Evolutionary conservation across 2,329 filamentous ascomycete species (phyloP).

Genomic region (Talaromyces verruculosus): DNA sequence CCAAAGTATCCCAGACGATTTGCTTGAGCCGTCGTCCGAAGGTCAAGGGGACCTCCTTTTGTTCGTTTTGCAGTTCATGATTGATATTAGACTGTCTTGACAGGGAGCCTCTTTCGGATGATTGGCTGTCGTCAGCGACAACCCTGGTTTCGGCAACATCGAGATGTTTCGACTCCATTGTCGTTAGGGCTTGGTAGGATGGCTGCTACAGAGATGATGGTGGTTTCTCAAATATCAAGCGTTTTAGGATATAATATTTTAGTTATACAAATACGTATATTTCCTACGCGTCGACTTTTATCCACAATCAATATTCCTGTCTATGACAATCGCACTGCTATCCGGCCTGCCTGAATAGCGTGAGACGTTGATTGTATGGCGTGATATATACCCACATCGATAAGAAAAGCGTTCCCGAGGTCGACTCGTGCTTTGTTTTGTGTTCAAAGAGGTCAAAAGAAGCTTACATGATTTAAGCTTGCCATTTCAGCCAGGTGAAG

Average conservation of each 20-base stretch:
- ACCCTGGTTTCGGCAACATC: background rate
- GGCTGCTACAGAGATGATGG: background rate
- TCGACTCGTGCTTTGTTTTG: background rate
- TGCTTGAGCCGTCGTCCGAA: slow-evolving; percentile 4
- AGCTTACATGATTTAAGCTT: slow-evolving; percentile 4
- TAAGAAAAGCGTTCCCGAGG: background rate
- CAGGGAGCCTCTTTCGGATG: background rate
- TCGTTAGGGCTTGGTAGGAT: background rate
- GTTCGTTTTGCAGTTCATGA: background rate
- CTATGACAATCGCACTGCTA: slow-evolving; percentile 2
- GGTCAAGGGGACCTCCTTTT: background rate
- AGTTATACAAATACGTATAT: background rate
- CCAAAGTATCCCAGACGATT: slow-evolving; percentile 14
- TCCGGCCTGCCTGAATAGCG: background rate
- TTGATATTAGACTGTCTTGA: background rate
- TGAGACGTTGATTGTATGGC: background rate
- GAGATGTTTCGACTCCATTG: background rate
- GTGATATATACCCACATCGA: background rate
- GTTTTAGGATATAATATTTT: background rate
- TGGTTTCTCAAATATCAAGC: background rate
- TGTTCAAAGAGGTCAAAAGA: background rate
- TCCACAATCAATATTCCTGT: background rate
- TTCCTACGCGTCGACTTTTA: background rate
- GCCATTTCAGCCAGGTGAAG: background rate
- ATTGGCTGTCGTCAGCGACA: background rate